phyloP scores from a whole-genome alignment of 495 filamentous ascomycete genomes.

The Talaromyces thailandensis region DNA sequence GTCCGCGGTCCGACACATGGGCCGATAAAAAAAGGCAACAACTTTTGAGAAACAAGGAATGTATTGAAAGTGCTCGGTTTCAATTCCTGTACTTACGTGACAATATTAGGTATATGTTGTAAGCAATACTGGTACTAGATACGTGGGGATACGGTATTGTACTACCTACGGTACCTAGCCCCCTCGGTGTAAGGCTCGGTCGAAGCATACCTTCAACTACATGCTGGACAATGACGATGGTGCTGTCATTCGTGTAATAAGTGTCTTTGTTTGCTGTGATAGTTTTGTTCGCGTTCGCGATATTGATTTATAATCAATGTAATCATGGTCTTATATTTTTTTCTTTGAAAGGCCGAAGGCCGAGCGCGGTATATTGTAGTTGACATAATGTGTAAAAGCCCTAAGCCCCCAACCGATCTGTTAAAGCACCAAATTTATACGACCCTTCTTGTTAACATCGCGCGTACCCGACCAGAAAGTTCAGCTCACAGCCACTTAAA shows the following conservation, averaged over 20 bases:
- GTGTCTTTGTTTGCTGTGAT: background rate
- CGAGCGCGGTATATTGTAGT: background rate
- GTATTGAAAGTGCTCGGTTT: background rate
- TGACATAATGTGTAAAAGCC: background rate
- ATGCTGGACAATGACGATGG: background rate
- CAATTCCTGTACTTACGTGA: background rate
- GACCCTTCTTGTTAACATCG: background rate
- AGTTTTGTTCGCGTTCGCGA: background rate
- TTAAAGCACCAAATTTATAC: background rate
- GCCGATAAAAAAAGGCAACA: background rate
- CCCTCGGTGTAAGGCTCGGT: background rate
- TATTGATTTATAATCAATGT: background rate
- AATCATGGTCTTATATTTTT: background rate
- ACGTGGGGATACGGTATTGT: background rate
- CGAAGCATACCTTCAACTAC: background rate
- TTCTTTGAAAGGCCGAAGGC: background rate
- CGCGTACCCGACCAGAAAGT: background rate
- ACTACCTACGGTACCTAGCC: too few relatives aligned
- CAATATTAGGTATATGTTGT: background rate
- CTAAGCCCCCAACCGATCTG: background rate
- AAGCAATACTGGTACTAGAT: background rate
- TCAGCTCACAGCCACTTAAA: background rate
- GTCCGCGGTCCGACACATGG: background rate
- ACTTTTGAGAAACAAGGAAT: background rate
- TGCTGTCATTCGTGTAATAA: background rate